Evolutionary conservation across 2,329 filamentous ascomycete genomes (phyloP).

Genomic region (Colletotrichum endophyticum): DNA sequence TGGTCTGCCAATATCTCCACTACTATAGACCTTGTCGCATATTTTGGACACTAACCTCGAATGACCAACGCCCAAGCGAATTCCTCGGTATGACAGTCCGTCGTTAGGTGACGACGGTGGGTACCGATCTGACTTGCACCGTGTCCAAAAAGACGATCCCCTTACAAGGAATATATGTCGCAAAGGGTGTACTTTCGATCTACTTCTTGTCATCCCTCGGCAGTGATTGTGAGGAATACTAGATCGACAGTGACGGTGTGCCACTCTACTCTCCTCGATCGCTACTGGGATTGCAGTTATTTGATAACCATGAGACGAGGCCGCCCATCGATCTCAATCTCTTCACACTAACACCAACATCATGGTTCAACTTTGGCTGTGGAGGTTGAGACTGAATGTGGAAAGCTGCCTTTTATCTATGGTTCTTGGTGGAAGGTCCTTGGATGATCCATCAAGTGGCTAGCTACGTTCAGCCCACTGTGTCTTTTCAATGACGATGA

Average conservation of each 20-base stretch:
- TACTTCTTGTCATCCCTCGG: neutral
- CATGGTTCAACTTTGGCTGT: neutral
- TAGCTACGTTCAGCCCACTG: neutral
- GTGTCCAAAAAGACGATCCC: no score
- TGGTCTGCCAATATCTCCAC: no score
- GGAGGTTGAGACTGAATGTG: fast-evolving
- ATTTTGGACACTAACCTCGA: no score
- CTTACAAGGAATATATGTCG: no score
- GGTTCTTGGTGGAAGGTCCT: neutral
- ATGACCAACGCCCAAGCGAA: no score
- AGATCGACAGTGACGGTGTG: neutral
- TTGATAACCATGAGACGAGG: neutral
- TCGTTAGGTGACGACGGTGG: no score
- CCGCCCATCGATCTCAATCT: neutral
- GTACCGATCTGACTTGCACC: no score
- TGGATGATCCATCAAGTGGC: neutral
- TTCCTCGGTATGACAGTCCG: no score
- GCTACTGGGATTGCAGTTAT: neutral
- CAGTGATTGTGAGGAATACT: neutral
- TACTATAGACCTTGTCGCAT: no score
- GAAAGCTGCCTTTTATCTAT: neutral
- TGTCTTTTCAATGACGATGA: neutral
- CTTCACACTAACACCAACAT: neutral
- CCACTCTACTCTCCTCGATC: fast-evolving
- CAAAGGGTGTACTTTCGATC: no score